Percentiles rank a stretch among this genome's conserved stretches.
Conservation (phyloP, 805 yeast genomes). For the Candida coquimbonensis region DNA sequence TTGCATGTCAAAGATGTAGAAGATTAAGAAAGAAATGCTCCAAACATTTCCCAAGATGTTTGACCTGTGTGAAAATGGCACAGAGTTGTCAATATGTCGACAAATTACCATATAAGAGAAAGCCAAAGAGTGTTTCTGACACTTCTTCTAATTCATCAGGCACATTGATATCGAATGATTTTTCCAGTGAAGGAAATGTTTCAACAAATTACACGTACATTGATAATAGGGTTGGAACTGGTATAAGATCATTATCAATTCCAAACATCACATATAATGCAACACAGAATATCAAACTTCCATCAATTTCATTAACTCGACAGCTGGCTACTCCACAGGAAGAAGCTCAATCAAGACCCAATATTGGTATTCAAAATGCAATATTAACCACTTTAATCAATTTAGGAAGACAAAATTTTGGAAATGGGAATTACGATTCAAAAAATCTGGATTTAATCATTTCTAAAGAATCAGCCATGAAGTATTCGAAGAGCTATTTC, state of each 20-base stretch:
- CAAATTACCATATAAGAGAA: constrained; percentile 5
- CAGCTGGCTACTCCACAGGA: neutral
- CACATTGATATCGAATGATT: too few relatives aligned
- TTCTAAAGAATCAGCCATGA: constrained; percentile 11
- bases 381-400: constrained; percentile 17
- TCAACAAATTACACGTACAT: too few relatives aligned
- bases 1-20: constrained; percentile 7
- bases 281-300: neutral
- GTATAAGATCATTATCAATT: neutral
- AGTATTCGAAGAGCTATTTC: constrained; percentile 14
- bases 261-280: neutral
- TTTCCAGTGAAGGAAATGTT: too few relatives aligned
- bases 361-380: constrained; percentile 16
- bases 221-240: neutral
- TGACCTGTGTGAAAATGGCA: constrained; percentile 40
- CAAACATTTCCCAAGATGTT: constrained; percentile 24
- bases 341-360: neutral
- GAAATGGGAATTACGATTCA: neutral
- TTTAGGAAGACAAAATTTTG: constrained; percentile 14
- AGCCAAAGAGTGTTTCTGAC: neutral
- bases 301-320: constrained; percentile 3
- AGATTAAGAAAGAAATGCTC: constrained; percentile 9
- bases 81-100: constrained; percentile 23
- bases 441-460: constrained; percentile 6
- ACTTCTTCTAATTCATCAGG: neutral